Percentiles rank a stretch among this genome's conserved stretches.
Evolutionary conservation across 225 moss, liverwort and hornwort genomes (phyloP).

Genomic region (Straminergon stramineum): DNA sequence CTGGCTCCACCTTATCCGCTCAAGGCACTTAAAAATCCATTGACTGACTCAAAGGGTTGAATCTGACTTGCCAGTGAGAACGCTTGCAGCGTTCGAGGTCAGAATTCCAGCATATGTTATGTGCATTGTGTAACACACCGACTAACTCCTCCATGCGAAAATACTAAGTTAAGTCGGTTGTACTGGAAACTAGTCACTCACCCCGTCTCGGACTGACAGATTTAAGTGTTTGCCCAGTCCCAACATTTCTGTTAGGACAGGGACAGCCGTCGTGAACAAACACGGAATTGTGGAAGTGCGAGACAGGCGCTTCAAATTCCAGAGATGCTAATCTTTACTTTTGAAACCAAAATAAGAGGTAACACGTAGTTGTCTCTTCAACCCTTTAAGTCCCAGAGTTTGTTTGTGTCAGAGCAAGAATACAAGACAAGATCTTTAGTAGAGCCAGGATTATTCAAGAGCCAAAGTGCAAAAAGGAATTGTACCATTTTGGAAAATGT

Average conservation of each 20-base stretch:
- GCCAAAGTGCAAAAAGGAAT: neutral
- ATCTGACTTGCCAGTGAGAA: neutral
- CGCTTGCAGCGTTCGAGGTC: neutral
- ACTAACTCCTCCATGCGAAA: neutral
- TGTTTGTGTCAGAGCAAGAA: neutral
- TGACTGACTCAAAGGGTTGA: neutral
- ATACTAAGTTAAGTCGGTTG: neutral
- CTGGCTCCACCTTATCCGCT: neutral
- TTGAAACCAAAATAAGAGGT: neutral
- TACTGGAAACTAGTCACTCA: neutral
- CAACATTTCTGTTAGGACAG: neutral
- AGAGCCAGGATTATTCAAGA: rapidly evolving
- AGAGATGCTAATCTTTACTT: neutral
- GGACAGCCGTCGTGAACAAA: neutral
- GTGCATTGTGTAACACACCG: neutral
- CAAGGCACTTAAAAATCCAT: neutral
- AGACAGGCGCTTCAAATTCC: neutral
- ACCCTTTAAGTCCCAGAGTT: neutral
- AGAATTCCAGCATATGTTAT: neutral
- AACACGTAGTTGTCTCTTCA: neutral
- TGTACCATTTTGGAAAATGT: neutral
- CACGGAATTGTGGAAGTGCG: neutral
- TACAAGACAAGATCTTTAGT: neutral
- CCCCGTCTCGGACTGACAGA: too few species aligned
- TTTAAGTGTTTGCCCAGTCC: neutral